Evolutionary conservation across 2,329 filamentous ascomycete species (phyloP).

Genomic region (Colletotrichum paranaense): DNA sequence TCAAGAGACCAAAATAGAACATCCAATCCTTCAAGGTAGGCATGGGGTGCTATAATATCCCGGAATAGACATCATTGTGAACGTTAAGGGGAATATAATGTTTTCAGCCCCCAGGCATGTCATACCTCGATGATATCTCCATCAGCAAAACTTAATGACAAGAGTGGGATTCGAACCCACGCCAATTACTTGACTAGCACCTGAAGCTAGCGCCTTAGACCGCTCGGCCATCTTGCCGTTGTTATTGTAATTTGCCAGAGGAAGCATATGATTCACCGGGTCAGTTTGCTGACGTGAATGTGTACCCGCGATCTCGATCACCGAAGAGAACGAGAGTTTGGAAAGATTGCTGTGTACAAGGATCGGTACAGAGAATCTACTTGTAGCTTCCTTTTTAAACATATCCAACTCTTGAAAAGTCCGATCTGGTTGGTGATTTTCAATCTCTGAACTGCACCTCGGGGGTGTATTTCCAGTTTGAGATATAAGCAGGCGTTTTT

Average conservation of each 20-base stretch:
- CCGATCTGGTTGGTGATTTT: not conserved
- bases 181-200: slow-evolving; percentile 20
- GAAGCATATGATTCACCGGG: not conserved
- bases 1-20: too few species aligned
- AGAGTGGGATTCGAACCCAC: slow-evolving; percentile 23
- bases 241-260: rapidly evolving
- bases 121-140: not conserved
- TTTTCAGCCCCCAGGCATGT: not conserved
- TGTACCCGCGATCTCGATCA: not conserved
- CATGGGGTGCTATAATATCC: not conserved
- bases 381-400: not conserved
- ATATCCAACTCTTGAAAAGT: not conserved
- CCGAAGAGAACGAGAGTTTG: not conserved
- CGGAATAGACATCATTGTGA: not conserved
- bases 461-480: slow-evolving; percentile 58
- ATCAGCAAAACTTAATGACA: not conserved
- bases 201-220: slow-evolving; percentile 22
- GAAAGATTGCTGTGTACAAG: not conserved
- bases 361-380: too few species aligned
- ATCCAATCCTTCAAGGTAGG: too few species aligned
- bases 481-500: slow-evolving; percentile 57
- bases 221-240: slow-evolving; percentile 10
- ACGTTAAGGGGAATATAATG: not conserved
- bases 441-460: slow-evolving; percentile 49
- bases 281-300: too few species aligned